Base-by-base conservation (phyloP, 1,284 basidiomycete species). In the Rhodotorula sp. region DNA sequence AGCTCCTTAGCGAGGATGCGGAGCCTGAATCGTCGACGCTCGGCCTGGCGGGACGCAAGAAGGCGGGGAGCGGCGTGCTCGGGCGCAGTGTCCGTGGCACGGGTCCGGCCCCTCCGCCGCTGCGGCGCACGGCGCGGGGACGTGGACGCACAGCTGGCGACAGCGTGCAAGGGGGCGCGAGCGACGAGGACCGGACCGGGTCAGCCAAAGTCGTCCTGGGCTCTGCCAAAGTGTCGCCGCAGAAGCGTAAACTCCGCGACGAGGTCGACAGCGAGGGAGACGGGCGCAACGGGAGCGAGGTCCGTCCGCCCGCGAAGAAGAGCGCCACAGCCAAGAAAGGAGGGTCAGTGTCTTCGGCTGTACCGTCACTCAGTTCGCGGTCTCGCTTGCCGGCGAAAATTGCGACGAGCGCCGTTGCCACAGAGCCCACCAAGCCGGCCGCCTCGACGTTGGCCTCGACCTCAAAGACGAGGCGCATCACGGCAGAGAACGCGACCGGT, bases 1-100 rank as follows among this genome's bases (percentile, higher is more conserved):
- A 71, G n/a, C 63, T 68, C 1, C 31, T 68, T 8, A 49, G 54
- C 38, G 63, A 65, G n/a, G 63, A 38, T 0, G 54, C 47, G 15
- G 66, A 34, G 15, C 60, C 23, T n/a, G 26, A 14, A 6, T 12
- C 12, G 5, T 18, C 12, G 28, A 21, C 14, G 12, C 21, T 47
- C 21, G 43, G n/a, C 1, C n/a, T 34, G 6, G 16, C 26, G 47
- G 12, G 16, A 19, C 31, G 47, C 21, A 58, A 55, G 31, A 57
- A 34, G 55, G 38, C 2, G 7, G 54, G 45, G 4, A 31, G 26
- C 16, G 28, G 63, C 7, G 47, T 57, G 23, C 45, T 64, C 2
- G 43, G 34, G 3, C 43, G 45, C 12, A 60, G 58, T 21, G n/a
- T 47, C 12, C 43, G n/a, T 8, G 57, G 57, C 8, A 23, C 38